Base-by-base conservation (phyloP, 2,329 filamentous ascomycete species). In the Trichophyton simii region DNA sequence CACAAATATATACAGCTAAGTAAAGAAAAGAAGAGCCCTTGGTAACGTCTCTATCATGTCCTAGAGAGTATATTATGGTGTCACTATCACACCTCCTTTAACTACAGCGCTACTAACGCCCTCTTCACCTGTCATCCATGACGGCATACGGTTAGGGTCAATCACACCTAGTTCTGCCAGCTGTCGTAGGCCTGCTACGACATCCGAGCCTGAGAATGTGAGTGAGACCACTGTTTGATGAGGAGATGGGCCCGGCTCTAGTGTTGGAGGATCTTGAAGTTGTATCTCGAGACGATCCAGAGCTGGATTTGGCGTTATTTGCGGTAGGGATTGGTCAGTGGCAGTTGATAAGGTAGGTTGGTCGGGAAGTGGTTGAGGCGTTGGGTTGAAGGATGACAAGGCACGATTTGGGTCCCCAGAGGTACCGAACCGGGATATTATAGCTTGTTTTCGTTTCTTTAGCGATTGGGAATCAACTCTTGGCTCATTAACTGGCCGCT, bases 81-180 rank as follows among this genome's bases (percentile, higher is more conserved):
- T 18, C 8, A 59, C 62, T n/a, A 69, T 67, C 36, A 60, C 67
- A 8, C 89, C 89, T 62, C 83, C 73, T 65, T 79, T 81, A 3
- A 95, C 83, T 31, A 83, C 80, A 0, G 88, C 87, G 42, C 85
- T 79, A 60, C 88, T 94, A 3, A 94, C 84, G 0, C 86, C 87
- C 52, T 90, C 87, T 68, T 95, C 90, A 1, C 90, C 91, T 0
- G 89, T 94, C 86, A 95, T 87, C 89, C 90, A 95, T 0, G 87
- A 87, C 0, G 91, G 90, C 87, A 95, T 91, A 60, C 79, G 82
- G 68, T 85, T 81, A 1, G 89, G 87, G 69, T 95, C 84, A 28
- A 95, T 77, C 3, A 77, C 66, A 0, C 89, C 89, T 15, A 83
- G 76, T 72, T 95, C 89, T 0, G 92, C 87, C 36, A 95, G 78